These are phyloP conservation scores for Xylariaceae sp. DNA, from an alignment of 2,329 filamentous ascomycete genomes.

Conservation along the genomic window DNA sequence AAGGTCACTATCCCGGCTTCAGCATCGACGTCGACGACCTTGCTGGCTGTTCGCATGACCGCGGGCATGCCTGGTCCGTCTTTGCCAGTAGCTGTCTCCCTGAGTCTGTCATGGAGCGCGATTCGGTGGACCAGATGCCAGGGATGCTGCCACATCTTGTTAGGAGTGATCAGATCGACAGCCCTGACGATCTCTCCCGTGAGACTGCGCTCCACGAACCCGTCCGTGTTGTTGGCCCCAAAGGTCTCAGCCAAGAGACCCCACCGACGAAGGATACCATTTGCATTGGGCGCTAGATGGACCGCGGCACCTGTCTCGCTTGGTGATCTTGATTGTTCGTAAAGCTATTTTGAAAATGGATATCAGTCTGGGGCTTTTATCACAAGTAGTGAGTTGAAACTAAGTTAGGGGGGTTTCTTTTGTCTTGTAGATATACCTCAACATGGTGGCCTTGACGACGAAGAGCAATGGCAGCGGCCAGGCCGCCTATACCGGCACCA, in stretches of 20 bases:
- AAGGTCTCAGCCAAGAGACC: conserved; percentile 48
- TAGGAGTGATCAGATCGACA: conserved; percentile 45
- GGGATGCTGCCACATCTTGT: conserved; percentile 57
- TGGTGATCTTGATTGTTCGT: conserved; percentile 62
- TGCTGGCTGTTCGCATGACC: conserved; percentile 41
- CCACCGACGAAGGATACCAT: conserved; percentile 57
- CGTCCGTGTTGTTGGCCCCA: conserved; percentile 43
- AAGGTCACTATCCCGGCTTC: conserved; percentile 21
- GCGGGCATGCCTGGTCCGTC: conserved; percentile 46
- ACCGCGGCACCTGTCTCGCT: conserved; percentile 66
- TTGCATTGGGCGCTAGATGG: conserved; percentile 67
- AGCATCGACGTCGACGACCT: conserved; percentile 26
- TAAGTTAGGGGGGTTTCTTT: background rate
- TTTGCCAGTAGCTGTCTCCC: conserved; percentile 49
- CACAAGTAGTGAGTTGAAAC: background rate
- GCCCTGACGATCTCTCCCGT: conserved; percentile 34
- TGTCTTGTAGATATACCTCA: conserved; percentile 3
- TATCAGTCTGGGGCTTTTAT: background rate
- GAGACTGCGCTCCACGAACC: conserved; percentile 32
- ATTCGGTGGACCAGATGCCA: conserved; percentile 62
- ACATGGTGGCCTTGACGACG: conserved; percentile 28
- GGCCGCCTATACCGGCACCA: conserved; percentile 43
- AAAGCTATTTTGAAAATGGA: conserved; percentile 47
- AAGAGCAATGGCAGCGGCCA: conserved; percentile 41
- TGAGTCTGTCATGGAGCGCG: conserved; percentile 59